Evolutionary conservation across 805 yeast genomes (phyloP), one percentile per base, ranked within the genome.

Genomic region (Yarrowia sp.): DNA sequence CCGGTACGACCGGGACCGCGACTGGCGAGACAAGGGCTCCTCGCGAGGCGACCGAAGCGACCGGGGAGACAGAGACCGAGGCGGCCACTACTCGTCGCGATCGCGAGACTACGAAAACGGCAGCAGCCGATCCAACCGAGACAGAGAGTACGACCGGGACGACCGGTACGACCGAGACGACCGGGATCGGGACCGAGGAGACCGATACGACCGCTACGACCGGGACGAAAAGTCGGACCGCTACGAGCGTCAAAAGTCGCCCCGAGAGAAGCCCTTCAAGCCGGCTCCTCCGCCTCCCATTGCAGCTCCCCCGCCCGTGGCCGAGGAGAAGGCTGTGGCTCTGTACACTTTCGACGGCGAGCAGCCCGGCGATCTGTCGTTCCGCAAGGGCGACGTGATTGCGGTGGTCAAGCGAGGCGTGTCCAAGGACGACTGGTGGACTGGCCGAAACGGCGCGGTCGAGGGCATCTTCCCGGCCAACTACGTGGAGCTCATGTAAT

Each of bases 381-480:
- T 94, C 80, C 86, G 84, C 67, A 94, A 94, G 78, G 99, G 99
- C 62, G 99, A 94, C 73, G 87, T 89, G 14, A 89, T 94, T 67
- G 86, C 90, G 42, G 88, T 94, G 66, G 77, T 89, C 62, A 90
- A 91, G 73, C 90, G 88, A 74, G 85, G 94, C 9, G 92, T 88
- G 8, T 87, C 97, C 13, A 83, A 85, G 55, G 96, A 94, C 72
- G 98, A 94, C 73, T 94, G 99, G 99, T 94, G 99, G 99, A 90
- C 97, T 0, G 99, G 99, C 25, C 84, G 88, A 71, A 77, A 84
- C 61, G 88, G 88, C 67, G 93, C 96, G 12, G 76, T 76, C 65
- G 90, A 89, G 68, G 99, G 99, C 42, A 92, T 92, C 21, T 93
- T 93, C 81, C 99, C 99, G 9, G 99, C 99, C 2, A 93, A 93